Evolutionary conservation across 2,329 filamentous ascomycete genomes (phyloP).

Genomic region (Lasiodiplodia gonubiensis): DNA sequence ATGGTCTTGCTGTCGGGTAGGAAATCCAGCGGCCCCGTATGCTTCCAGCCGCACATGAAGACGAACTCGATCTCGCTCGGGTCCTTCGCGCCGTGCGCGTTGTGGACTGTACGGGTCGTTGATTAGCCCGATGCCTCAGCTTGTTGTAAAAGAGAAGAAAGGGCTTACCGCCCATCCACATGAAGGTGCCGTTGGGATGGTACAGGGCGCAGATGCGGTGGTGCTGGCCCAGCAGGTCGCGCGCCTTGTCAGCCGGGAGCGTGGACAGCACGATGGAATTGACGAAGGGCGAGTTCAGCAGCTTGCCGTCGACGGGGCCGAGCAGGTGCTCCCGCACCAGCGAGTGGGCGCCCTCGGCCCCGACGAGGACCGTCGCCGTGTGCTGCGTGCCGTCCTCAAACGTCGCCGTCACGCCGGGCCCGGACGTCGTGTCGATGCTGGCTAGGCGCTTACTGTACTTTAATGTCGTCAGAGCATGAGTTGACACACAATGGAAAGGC

Average conservation of each 20-base stretch:
- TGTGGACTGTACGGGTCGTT: not conserved
- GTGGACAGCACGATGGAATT: conserved; percentile 54
- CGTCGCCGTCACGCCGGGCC: conserved; percentile 42
- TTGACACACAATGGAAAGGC: no score
- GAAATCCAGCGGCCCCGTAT: conserved; percentile 40
- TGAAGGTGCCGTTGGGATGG: conserved; percentile 53
- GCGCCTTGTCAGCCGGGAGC: conserved; percentile 51
- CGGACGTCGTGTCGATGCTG: conserved; percentile 42
- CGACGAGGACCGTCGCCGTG: conserved; percentile 43
- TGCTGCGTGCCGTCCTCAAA: conserved; percentile 42
- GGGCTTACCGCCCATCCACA: conserved; percentile 31
- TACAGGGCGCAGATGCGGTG: conserved; percentile 51
- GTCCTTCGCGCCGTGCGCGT: conserved; percentile 40
- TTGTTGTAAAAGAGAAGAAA: conserved; percentile 39
- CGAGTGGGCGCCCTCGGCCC: conserved; percentile 42
- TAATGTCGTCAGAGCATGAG: no score
- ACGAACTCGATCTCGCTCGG: conserved; percentile 54
- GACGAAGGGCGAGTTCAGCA: conserved; percentile 50
- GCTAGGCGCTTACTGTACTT: conserved; percentile 48
- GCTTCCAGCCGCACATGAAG: conserved; percentile 56
- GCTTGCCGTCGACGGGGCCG: conserved; percentile 36
- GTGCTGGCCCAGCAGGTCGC: conserved; percentile 52
- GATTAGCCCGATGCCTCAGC: not conserved
- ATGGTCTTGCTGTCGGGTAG: conserved; percentile 25
- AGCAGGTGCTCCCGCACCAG: conserved; percentile 33